phyloP scores from a whole-genome alignment of 306 rosid species.

The Trifolium repens region DNA sequence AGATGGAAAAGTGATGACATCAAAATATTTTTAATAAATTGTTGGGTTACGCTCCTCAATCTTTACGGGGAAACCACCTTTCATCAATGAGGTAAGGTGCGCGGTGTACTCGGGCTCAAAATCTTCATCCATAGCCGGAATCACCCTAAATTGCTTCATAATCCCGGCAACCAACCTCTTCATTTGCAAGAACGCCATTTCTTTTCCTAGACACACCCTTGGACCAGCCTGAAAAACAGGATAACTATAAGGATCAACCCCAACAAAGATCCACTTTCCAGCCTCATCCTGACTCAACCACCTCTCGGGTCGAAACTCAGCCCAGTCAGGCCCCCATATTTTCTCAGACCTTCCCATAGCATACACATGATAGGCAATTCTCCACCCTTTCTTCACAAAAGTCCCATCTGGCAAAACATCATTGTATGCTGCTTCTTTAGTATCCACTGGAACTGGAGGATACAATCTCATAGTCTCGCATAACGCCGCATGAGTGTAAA shows the following conservation, averaged over 20 bases:
- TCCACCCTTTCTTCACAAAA: conserved; percentile 61
- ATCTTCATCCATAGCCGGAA: conserved; percentile 41
- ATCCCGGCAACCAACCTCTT: conserved; percentile 64
- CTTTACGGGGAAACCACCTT: conserved; percentile 68
- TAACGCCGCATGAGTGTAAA: conserved; percentile 66
- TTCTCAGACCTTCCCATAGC: conserved; percentile 65
- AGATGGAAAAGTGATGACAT: too few relatives aligned
- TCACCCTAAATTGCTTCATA: conserved; percentile 56
- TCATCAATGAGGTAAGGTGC: conserved; percentile 56
- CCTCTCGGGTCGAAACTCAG: conserved; percentile 64
- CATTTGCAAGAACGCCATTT: conserved; percentile 91
- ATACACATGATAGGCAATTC: conserved; percentile 58
- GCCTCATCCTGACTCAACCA: conserved; percentile 55
- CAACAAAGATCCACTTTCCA: conserved; percentile 57
- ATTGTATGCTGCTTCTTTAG: conserved; percentile 43
- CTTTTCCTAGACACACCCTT: conserved; percentile 73
- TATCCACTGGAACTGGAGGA: conserved; percentile 63
- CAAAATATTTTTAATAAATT: too few relatives aligned
- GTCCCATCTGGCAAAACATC: conserved; percentile 75
- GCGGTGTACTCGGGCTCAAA: conserved; percentile 49
- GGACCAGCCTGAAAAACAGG: conserved; percentile 90
- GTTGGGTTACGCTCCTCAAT: conserved; percentile 23
- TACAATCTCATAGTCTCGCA: conserved; percentile 78
- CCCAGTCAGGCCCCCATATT: conserved; percentile 78
- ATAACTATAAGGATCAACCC: conserved; percentile 54